Evolutionary conservation across 1,284 basidiomycete genomes (phyloP).

Genomic region (Phlebopus sp.): DNA sequence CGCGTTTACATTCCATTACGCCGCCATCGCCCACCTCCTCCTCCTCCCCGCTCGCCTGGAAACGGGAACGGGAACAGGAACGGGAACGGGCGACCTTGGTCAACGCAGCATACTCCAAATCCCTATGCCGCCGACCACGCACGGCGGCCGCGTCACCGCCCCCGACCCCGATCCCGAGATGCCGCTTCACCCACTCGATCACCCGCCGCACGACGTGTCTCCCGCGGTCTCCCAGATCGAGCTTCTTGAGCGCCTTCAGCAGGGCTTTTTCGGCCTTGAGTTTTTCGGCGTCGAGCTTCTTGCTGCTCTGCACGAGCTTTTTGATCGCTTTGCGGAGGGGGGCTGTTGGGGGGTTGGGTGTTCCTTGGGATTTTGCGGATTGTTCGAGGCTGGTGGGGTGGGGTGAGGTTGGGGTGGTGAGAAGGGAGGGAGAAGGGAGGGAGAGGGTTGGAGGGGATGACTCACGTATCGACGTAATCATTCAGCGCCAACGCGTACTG

Average conservation of each 20-base stretch:
- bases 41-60: no score
- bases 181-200: slow-evolving; percentile 31
- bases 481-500: slow-evolving; percentile 68
- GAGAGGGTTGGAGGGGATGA: not conserved
- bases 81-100: no score
- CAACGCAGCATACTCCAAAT: slow-evolving; percentile 13
- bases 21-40: not conserved
- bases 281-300: slow-evolving; percentile 52
- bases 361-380: slow-evolving; percentile 32
- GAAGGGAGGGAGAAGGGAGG: no score
- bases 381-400: slow-evolving; percentile 43
- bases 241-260: slow-evolving; percentile 32
- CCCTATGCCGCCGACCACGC: slow-evolving; percentile 9
- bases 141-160: slow-evolving; percentile 2
- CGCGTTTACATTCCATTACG: not conserved
- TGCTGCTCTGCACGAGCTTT: slow-evolving; percentile 53
- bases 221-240: slow-evolving; percentile 4
- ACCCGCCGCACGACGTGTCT: slow-evolving; percentile 6
- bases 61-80: no score
- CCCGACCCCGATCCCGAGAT: slow-evolving; percentile 14
- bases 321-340: slow-evolving; percentile 48
- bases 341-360: slow-evolving; percentile 42
- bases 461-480: slow-evolving; percentile 57
- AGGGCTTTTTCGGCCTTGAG: slow-evolving; percentile 36
- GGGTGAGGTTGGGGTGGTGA: not conserved